Evolutionary conservation across 1,284 basidiomycete species (phyloP).

Genomic region (Melanopsichium pennsylvanicum): DNA sequence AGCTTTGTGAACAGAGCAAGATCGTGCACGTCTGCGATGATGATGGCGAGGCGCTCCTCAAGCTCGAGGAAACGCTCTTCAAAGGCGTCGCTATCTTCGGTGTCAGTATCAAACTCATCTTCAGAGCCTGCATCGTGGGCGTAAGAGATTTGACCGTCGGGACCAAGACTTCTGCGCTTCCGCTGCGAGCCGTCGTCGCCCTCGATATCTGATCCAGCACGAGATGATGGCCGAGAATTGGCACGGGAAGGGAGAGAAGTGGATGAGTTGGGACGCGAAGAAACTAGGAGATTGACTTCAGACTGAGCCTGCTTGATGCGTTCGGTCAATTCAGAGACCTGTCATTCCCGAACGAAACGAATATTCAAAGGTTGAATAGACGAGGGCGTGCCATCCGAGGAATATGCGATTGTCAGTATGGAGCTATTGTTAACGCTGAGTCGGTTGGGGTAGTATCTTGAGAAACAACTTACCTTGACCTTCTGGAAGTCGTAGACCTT

Average conservation of each 20-base stretch:
- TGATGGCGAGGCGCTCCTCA: constrained; percentile 92
- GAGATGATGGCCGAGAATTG: constrained; percentile 26
- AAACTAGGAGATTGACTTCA: constrained; percentile 63
- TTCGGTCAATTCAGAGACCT: constrained; percentile 59
- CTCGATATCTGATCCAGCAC: constrained; percentile 37
- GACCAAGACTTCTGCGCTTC: constrained; percentile 26
- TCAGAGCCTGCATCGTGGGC: constrained; percentile 69
- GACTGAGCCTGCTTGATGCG: constrained; percentile 64
- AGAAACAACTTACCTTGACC: constrained; percentile 70
- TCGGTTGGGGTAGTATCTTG: too few species aligned
- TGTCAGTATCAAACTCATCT: constrained; percentile 71
- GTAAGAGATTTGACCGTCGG: constrained; percentile 69
- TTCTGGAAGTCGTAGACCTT: constrained; percentile 97
- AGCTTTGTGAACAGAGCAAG: constrained; percentile 91
- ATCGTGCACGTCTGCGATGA: constrained; percentile 98
- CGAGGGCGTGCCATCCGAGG: too few species aligned
- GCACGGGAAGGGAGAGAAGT: constrained; percentile 49
- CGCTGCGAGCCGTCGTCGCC: constrained; percentile 13
- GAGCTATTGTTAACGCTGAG: too few species aligned
- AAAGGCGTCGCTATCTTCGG: constrained; percentile 76
- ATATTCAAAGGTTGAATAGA: too few species aligned
- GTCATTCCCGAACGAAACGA: background rate
- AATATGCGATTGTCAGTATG: too few species aligned
- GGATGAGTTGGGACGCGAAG: constrained; percentile 50
- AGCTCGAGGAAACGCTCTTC: constrained; percentile 88